These are phyloP conservation scores for Durusdinium trenchii DNA, from an alignment of 73 alveolate species.

Conservation along the genomic window DNA sequence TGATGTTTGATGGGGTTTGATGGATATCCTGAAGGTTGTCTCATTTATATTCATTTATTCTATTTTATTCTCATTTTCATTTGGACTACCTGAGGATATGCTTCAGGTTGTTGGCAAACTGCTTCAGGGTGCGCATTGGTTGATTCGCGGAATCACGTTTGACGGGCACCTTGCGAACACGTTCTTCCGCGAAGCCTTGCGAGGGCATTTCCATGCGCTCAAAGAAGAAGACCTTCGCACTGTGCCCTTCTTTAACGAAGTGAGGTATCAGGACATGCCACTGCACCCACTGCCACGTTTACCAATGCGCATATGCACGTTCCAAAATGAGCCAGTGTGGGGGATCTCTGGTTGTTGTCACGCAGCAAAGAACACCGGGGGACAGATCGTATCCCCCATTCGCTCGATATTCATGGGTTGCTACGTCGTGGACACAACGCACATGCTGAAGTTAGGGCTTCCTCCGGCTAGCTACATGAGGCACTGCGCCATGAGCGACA, in stretches of 20 bases:
- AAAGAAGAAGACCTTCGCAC: background rate
- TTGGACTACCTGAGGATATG: background rate
- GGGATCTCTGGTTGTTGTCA: too few species aligned
- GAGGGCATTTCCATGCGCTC: background rate
- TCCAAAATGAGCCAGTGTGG: background rate
- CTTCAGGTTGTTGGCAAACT: background rate
- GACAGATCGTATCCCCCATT: background rate
- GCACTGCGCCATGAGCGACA: background rate
- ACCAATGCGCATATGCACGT: background rate
- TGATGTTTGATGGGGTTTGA: too few species aligned
- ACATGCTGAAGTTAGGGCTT: background rate
- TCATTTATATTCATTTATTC: too few species aligned
- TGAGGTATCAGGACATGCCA: background rate
- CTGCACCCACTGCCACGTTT: background rate
- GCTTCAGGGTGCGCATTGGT: background rate
- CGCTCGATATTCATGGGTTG: background rate
- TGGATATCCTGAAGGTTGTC: too few species aligned
- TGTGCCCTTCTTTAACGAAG: background rate
- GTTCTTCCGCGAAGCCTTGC: background rate
- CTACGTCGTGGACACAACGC: background rate
- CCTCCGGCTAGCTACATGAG: background rate
- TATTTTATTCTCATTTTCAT: too few species aligned
- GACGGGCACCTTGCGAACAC: background rate
- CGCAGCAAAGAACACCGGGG: background rate
- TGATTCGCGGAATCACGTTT: background rate